These are phyloP conservation scores for Dipteronia sinensis DNA, from an alignment of 345 rosid species.

Conservation along the genomic window DNA sequence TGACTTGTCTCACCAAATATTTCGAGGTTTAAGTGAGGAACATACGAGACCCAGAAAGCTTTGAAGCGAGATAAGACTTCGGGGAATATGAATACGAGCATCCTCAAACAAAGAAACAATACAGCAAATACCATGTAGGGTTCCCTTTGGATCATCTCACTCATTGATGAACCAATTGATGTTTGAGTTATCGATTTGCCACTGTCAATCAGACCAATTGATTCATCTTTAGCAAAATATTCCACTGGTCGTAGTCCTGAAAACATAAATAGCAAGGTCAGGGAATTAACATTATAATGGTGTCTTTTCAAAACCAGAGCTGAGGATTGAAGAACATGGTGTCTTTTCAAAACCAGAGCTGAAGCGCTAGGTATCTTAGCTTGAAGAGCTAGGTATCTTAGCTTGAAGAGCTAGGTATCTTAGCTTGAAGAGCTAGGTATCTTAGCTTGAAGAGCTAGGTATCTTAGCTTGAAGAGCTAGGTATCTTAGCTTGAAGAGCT, in stretches of 20 bases:
- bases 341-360: neutral
- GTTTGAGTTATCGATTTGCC: slow-evolving; percentile 36
- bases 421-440: no score
- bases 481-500: no score
- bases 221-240: slow-evolving; percentile 42
- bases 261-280: slow-evolving; percentile 11
- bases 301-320: neutral
- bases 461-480: no score
- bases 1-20: slow-evolving; percentile 90
- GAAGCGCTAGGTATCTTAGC: no score
- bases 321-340: neutral
- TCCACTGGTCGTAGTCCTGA: slow-evolving; percentile 69
- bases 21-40: slow-evolving; percentile 74
- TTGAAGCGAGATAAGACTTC: slow-evolving; percentile 48
- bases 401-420: no score
- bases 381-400: slow-evolving; percentile 1
- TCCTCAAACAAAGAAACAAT: slow-evolving; percentile 55
- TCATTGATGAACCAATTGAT: slow-evolving; percentile 35
- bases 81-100: slow-evolving; percentile 49
- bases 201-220: slow-evolving; percentile 17
- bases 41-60: slow-evolving; percentile 57
- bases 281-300: neutral
- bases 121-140: slow-evolving; percentile 58
- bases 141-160: slow-evolving; percentile 51
- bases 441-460: no score